Evolutionary conservation across 2,329 filamentous ascomycete genomes (phyloP), one percentile per base, ranked within the genome.

Genomic region (Fusarium circinatum): DNA sequence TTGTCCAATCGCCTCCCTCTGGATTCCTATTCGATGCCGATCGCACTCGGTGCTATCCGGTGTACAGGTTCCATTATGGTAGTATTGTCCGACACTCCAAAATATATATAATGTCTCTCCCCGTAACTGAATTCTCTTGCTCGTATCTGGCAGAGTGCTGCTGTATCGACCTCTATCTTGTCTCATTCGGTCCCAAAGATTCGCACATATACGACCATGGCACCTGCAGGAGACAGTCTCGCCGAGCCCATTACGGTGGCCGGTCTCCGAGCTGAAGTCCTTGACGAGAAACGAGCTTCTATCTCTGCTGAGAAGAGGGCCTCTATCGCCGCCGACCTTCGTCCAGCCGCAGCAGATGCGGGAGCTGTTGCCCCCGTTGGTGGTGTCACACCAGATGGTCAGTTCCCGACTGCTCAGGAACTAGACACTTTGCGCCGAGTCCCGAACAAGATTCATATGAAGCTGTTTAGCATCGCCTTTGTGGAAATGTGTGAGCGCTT

Each of bases 401-500:
- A 70, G 57, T 63, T 76, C 12, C 77, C 79, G 18, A 80, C 77
- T 6, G 49, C 68, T 12, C 73, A 79, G 70, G 88, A 91, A 47
- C 70, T 89, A 54, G 75, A 70, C 15, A 88, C 85, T 3, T 83
- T 91, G 22, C 85, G 85, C 34, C 88, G 88, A 71, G 85, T 91
- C 2, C 82, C 88, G 15, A 88, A 87, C 74, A 85, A 85, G 75
- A 88, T 93, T 30, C 90, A 89, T 3, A 86, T 86, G 82, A 86
- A 85, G 41, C 84, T 90, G 15, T 92, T 89, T 78, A 90, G 88
- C 36, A 88, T 93, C 69, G 90, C 89, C 5, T 89, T 93, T 65
- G 86, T 93, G 48, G 91, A 93, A 80, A 79, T 93, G 34, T 93
- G 90, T 80, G 92, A 94, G 81, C 89, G 92, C 39, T 93, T 93